phyloP scores from a whole-genome alignment of 2,329 filamentous ascomycete species.

The Alternaria hordeiaustralica region DNA sequence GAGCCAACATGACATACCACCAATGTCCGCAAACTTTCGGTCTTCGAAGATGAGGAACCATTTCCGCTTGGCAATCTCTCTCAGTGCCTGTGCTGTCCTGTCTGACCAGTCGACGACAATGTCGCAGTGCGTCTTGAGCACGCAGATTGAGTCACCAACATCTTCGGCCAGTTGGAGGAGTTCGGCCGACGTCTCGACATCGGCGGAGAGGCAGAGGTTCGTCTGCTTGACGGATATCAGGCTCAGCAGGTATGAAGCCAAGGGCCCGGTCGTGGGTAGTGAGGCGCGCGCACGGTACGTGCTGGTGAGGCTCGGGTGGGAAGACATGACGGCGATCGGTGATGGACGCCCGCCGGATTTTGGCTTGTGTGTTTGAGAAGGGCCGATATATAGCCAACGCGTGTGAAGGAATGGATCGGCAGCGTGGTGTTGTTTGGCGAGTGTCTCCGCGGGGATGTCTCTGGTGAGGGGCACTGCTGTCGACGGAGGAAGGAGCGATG shows the following conservation, averaged over 20 bases:
- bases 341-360: background rate
- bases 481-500: conserved; percentile 2
- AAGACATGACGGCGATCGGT: conserved; percentile 34
- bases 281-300: conserved; percentile 56
- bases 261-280: conserved; percentile 51
- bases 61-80: conserved; percentile 57
- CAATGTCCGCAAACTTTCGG: conserved; percentile 63
- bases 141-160: conserved; percentile 65
- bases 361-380: background rate
- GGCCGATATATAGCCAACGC: background rate
- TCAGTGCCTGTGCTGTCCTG: conserved; percentile 58
- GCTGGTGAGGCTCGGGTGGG: conserved; percentile 44
- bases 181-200: conserved; percentile 62
- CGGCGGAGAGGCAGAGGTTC: conserved; percentile 63
- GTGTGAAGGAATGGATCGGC: background rate
- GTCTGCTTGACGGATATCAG: conserved; percentile 59
- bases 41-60: conserved; percentile 62
- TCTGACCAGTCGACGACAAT: conserved; percentile 67
- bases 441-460: conserved; percentile 9
- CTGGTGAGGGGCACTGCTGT: conserved; percentile 9
- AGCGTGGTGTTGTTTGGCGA: background rate
- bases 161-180: conserved; percentile 64
- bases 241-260: conserved; percentile 57
- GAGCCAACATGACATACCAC: conserved; percentile 50
- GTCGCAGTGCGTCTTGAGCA: conserved; percentile 68